These are phyloP conservation scores for Pterocarpus santalinus DNA, from an alignment of 306 rosid species.

Conservation along the genomic window DNA sequence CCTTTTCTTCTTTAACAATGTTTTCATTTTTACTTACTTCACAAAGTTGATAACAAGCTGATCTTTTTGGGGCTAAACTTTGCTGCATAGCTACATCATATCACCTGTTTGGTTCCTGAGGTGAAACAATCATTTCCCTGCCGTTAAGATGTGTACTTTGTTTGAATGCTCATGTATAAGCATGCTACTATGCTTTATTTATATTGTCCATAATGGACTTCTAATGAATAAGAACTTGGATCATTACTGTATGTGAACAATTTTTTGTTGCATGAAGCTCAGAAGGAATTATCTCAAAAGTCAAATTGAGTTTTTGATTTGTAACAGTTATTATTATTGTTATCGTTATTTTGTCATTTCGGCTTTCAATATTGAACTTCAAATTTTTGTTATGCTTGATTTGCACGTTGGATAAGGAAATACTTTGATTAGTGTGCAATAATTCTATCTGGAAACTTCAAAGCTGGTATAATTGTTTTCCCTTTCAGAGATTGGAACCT, in stretches of 20 bases:
- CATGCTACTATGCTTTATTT: not conserved
- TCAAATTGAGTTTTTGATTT: constrained; percentile 12
- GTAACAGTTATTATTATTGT: not conserved
- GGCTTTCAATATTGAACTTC: constrained; percentile 23
- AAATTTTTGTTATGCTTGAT: constrained; percentile 7
- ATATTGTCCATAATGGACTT: not conserved
- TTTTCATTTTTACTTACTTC: not conserved
- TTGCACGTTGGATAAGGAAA: not conserved
- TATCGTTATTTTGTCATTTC: not conserved
- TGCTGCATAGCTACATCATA: not conserved
- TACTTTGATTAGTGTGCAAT: constrained; percentile 20
- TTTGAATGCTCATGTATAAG: not conserved
- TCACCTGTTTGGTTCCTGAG: not conserved
- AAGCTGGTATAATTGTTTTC: constrained; percentile 36
- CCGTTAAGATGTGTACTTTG: not conserved
- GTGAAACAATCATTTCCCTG: not conserved
- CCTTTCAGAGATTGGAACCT: constrained; percentile 82
- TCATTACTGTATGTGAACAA: not conserved
- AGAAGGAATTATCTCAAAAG: not conserved
- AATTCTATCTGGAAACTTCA: constrained; percentile 7
- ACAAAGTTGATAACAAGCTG: not conserved
- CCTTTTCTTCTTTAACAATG: not conserved
- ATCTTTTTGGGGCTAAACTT: not conserved
- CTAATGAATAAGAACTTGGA: not conserved
- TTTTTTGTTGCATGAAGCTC: not conserved